These are phyloP conservation scores for Hericium erinaceus DNA, from an alignment of 768 basidiomycete genomes.

Conservation along the genomic window DNA sequence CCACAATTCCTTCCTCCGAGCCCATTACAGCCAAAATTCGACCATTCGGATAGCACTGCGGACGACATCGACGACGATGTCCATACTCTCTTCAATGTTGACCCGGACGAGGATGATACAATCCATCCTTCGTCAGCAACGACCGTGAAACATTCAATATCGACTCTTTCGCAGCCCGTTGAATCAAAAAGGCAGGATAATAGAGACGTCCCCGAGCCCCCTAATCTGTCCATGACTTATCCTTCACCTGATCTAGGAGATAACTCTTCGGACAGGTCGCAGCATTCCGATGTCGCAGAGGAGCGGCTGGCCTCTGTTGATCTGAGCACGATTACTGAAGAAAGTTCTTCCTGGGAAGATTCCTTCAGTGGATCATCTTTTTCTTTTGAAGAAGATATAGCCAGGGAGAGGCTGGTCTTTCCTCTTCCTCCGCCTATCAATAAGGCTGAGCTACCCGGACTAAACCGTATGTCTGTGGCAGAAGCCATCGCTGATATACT, in stretches of 20 bases:
- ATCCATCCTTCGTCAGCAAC: not conserved
- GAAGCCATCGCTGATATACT: no score
- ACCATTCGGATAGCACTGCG: not conserved
- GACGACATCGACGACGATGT: not conserved
- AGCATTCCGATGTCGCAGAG: no score
- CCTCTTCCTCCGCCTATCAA: no score
- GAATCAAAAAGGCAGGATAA: not conserved
- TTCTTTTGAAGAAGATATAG: not conserved
- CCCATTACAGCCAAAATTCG: not conserved
- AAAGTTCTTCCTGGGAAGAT: not conserved
- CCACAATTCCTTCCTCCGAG: slow-evolving; percentile 1
- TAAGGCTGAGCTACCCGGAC: no score
- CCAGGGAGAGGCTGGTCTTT: not conserved
- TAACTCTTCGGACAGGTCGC: no score
- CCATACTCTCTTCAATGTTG: not conserved
- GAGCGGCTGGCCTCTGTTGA: not conserved
- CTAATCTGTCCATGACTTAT: not conserved
- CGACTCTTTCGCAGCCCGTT: not conserved
- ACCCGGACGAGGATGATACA: not conserved
- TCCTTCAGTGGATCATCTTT: not conserved
- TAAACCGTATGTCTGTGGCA: no score
- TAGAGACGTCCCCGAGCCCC: not conserved
- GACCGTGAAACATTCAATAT: not conserved
- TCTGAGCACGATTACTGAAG: not conserved
- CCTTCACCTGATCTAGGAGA: no score